Base-by-base conservation (phyloP, 345 rosid genomes). In the Orychophragmus violaceus region DNA sequence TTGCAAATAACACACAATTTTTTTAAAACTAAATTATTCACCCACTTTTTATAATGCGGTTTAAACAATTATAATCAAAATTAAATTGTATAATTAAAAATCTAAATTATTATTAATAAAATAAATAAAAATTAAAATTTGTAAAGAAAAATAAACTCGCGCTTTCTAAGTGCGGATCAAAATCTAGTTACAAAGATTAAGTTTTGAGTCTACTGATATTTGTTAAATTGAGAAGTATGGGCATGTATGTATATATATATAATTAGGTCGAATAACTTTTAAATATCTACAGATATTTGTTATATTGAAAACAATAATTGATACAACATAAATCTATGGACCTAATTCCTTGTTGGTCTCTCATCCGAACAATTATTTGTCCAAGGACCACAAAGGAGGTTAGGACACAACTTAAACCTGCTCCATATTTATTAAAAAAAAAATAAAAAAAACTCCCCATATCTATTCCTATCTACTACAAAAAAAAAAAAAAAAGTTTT, bases 341-440 rank as follows among this genome's bases (percentile, higher is more conserved):
- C 66, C 66, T 44, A 18, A 28, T 19, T 42, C 11, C 7, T 35
- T 21, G 5, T 35, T 23, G 8, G 14, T 37, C 46, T 35, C 39
- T 28, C 55, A 30, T 46, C 30, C 22, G 42, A 44, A 46, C 68
- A 49, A 49, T 30, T 63, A 33, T 35, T 32, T 49, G 36, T 62
- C n/a, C 8, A 19, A 3, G 62, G 62, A 57, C 62, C 62, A 57
- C 62, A 21, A 6, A 35, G 17, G 39, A 45, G 13, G 22, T 62
- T 49, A 48, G 68, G 58, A 33, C 68, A 64, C 33, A 36, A 64
- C 24, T 33, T n/a, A 64, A 49, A 33, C 48, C 25, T 57, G n/a
- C n/a, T 8, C 28, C 8, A n/a, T 24, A 27, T 42, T 52, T 60
- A 60, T 11, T 10, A 19, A 42, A 17, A 24, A 28, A 12, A 4